Evolutionary conservation across 805 yeast species (phyloP), one percentile per base, ranked within the genome.

Genomic region (Cyberlindnera suaveolens): DNA sequence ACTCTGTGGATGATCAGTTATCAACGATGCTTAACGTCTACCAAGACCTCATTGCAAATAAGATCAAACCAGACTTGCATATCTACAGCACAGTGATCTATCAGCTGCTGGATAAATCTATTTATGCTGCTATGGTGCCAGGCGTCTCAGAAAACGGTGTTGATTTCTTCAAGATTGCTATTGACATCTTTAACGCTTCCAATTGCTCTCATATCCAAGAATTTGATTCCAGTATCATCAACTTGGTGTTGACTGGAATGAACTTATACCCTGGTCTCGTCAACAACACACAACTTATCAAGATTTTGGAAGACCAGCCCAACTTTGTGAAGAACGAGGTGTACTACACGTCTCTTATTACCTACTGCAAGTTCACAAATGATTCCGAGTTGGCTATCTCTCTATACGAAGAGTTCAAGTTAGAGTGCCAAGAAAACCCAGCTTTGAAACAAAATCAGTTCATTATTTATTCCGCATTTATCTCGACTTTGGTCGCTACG

Each of bases 21-120:
- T 82, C 85, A 2, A 76, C 73, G 42, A 58, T 84, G 45, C 63
- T 84, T 49, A 80, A 78, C 17, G 78, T 82, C 31, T 84, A 84
- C 56, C 85, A 84, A 40, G 89, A 82, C 52, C 64, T 82, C 57
- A 66, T 84, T 32, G 56, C 74, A 19, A 68, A 71, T 49, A 69
- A 67, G 47, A 46, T 77, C 33, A 80, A 76, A 56, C 93, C 93
- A 15, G 68, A 72, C 20, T 53, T 58, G 34, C 66, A 65, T 16
- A 81, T 85, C 7, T 83, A 77, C 59, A 66, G 74, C 51, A 58
- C 75, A 3, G 71, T 75, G 5, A 64, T 84, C 37, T 61, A 64
- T 18, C 71, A 75, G 27, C 65, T 84, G 23, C 65, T 82, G 41
- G 62, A 64, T 33, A 79, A 81, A 5, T 63, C 80, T 2, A 63